phyloP scores from a whole-genome alignment of 225 moss, liverwort and hornwort genomes.

The Rhytidiadelphus loreus region DNA sequence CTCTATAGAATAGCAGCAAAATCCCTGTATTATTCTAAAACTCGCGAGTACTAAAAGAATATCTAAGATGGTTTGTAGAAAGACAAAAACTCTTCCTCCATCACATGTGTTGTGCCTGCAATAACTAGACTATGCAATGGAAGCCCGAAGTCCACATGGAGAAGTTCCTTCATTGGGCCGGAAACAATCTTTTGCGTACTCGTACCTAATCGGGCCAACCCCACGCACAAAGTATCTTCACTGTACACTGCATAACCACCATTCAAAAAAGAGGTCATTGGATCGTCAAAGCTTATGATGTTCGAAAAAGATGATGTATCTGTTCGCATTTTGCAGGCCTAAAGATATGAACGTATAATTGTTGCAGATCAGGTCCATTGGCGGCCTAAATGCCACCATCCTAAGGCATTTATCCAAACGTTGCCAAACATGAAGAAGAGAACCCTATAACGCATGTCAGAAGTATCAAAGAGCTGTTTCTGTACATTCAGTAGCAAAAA shows the following conservation, averaged over 20 bases:
- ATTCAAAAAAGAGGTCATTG: not conserved
- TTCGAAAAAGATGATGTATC: not conserved
- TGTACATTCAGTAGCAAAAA: not conserved
- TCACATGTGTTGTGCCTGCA: slow-evolving; percentile 68
- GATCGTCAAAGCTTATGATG: not conserved
- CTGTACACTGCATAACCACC: slow-evolving; percentile 47
- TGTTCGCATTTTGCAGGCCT: not conserved
- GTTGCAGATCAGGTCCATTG: not conserved
- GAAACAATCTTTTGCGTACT: slow-evolving; percentile 79
- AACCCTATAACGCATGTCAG: not conserved
- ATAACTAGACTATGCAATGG: slow-evolving; percentile 90
- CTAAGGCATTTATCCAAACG: not conserved
- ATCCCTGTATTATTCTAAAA: not conserved
- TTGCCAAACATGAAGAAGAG: not conserved
- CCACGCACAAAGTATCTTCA: slow-evolving; percentile 71
- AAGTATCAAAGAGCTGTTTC: not conserved
- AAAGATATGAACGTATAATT: not conserved
- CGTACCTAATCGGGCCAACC: slow-evolving; percentile 82
- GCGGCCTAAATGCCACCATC: not conserved
- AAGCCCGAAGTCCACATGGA: slow-evolving; percentile 64
- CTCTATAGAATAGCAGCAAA: not conserved
- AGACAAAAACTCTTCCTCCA: slow-evolving; percentile 90
- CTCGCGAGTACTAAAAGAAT: not conserved
- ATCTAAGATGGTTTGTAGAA: slow-evolving; percentile 47
- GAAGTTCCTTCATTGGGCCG: slow-evolving; percentile 63